phyloP scores from a whole-genome alignment of 1,284 basidiomycete species.

The Sporisorium exsertum region DNA sequence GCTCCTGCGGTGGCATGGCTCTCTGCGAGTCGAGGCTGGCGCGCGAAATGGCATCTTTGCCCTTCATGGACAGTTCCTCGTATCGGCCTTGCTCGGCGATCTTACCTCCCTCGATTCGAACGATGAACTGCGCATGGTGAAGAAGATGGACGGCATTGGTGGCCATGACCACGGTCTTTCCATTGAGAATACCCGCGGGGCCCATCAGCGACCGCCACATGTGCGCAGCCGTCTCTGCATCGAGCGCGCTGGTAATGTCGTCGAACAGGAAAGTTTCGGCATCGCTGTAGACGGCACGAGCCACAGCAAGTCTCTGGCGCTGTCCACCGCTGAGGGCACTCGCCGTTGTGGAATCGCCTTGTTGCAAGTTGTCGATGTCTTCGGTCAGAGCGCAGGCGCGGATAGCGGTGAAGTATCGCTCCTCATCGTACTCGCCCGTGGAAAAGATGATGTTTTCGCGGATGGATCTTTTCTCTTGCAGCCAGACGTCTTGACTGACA shows the following conservation, averaged over 20 bases:
- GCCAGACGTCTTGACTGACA: constrained; percentile 62
- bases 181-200: constrained; percentile 31
- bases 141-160: constrained; percentile 58
- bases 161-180: constrained; percentile 55
- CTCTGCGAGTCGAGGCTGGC: constrained; percentile 44
- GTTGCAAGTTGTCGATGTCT: constrained; percentile 56
- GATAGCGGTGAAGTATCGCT: constrained; percentile 54
- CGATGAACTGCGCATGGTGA: constrained; percentile 30
- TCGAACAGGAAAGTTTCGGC: constrained; percentile 61
- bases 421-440: constrained; percentile 46
- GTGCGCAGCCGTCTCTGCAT: constrained; percentile 75
- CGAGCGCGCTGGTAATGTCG: constrained; percentile 72
- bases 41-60: constrained; percentile 51
- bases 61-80: constrained; percentile 49
- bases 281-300: constrained; percentile 63
- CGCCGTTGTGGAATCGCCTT: constrained; percentile 60
- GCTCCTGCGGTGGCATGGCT: not conserved
- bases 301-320: constrained; percentile 61
- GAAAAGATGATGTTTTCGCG: constrained; percentile 64
- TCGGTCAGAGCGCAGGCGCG: constrained; percentile 56
- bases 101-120: constrained; percentile 50
- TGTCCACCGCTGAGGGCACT: constrained; percentile 66
- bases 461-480: constrained; percentile 56
- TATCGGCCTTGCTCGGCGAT: constrained; percentile 50
- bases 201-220: constrained; percentile 57